Evolutionary conservation across 208 protist genomes (phyloP).

Genomic region (Strigomonas culicis): DNA sequence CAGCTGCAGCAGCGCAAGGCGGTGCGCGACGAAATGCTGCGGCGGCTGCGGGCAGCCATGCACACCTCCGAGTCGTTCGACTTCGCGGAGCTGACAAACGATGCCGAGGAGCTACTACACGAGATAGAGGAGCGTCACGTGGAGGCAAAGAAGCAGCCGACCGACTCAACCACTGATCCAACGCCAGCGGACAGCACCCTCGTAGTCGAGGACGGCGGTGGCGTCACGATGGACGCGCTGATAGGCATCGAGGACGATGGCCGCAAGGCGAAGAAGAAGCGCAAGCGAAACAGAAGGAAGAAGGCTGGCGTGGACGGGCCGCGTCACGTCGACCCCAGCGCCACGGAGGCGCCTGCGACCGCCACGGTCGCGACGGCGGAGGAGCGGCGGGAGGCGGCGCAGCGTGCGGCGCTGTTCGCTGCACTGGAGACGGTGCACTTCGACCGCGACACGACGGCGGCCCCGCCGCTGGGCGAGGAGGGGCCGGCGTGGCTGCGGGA

Average conservation of each 20-base stretch:
- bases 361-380: background rate
- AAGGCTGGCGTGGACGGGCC: background rate
- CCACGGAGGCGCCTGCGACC: background rate
- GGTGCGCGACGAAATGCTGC: conserved; percentile 22
- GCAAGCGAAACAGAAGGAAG: conserved; percentile 1
- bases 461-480: background rate
- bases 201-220: background rate
- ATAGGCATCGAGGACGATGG: conserved; percentile 3
- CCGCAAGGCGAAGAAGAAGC: background rate
- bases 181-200: background rate
- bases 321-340: conserved; percentile 2
- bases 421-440: conserved; percentile 2
- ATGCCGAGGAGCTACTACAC: conserved; percentile 15
- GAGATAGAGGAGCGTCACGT: background rate
- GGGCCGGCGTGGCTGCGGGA: conserved; percentile 24
- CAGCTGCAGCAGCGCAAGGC: conserved; percentile 19
- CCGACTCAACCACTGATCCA: too few species aligned
- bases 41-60: conserved; percentile 18
- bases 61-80: conserved; percentile 4
- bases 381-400: background rate
- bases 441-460: background rate
- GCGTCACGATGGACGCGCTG: conserved; percentile 10
- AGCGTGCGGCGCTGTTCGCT: background rate
- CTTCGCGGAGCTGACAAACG: conserved; percentile 12
- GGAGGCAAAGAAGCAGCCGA: too few species aligned